These are phyloP conservation scores for Monosporascus sp. DNA, from an alignment of 2,329 filamentous ascomycete genomes.

Conservation along the genomic window DNA sequence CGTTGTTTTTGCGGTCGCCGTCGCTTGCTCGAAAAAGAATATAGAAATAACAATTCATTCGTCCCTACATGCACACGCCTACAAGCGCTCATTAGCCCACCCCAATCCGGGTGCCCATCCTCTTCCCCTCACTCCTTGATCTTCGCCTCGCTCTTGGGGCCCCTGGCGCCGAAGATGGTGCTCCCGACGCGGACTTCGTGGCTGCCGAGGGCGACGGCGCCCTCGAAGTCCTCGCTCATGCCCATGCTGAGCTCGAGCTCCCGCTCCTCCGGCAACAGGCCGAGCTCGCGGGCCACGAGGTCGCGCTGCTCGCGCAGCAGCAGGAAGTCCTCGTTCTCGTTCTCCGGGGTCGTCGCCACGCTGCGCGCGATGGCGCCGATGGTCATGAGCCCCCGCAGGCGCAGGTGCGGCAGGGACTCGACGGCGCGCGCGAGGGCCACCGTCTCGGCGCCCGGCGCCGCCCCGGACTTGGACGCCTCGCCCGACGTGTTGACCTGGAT, in stretches of 20 bases:
- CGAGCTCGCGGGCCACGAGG: conserved; percentile 59
- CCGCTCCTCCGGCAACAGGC: conserved; percentile 14
- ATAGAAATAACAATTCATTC: background rate
- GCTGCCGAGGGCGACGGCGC: conserved; percentile 77
- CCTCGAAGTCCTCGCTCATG: conserved; percentile 96
- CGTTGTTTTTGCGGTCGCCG: no score
- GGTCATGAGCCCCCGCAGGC: conserved; percentile 85
- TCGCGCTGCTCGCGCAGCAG: conserved; percentile 65
- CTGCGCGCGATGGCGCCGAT: conserved; percentile 92
- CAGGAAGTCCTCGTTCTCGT: conserved; percentile 88
- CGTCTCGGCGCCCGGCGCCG: conserved; percentile 59
- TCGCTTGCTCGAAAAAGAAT: no score
- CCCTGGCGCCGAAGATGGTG: conserved; percentile 85
- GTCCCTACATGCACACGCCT: background rate
- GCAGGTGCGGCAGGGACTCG: conserved; percentile 59
- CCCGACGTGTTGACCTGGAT: conserved; percentile 95
- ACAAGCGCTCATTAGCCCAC: background rate
- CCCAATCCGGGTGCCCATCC: background rate
- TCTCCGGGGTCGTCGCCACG: conserved; percentile 64
- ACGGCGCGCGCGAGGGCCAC: conserved; percentile 66
- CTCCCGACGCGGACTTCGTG: conserved; percentile 88
- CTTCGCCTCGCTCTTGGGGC: conserved; percentile 72
- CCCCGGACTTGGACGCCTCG: conserved; percentile 79
- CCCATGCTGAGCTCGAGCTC: conserved; percentile 91
- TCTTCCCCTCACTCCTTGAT: conserved; percentile 34